Evolutionary conservation across 2,329 filamentous ascomycete species (phyloP), one percentile per base, ranked within the genome.

Genomic region (Penicillium polonicum): DNA sequence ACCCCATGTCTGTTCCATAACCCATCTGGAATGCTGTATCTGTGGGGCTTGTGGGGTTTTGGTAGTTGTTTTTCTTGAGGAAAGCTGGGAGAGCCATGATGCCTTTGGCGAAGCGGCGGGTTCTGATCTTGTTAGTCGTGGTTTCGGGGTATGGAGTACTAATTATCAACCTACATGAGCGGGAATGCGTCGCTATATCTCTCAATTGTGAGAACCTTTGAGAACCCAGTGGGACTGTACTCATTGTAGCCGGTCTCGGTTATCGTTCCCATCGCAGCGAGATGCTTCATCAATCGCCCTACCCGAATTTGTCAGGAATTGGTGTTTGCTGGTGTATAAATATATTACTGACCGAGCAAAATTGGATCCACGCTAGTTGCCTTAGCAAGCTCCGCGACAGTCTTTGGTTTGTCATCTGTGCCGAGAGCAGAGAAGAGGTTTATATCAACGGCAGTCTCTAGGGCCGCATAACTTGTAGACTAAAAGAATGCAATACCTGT

Each of bases 281-380:
- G 65, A 27, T 75, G 73, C 39, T 71, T 69, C 43, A 74, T 58
- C 29, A 74, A 49, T 21, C 72, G 70, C 35, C 61, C 66, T 59
- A 23, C 5, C 19, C 3, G 25, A 23, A 21, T 31, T 17, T 29
- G n/a, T 50, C n/a, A 41, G 35, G 5, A 8, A 17, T 29, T 50
- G 7, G 21, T 2, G 6, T 4, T 39, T 19, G 23, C 1, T 41
- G 7, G n/a, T 21, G 4, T 13, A 19, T 13, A 5, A 15, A 21
- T 15, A 15, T n/a, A 8, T 12, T 15, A 44, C 39, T 25, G 7
- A 52, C 49, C 39, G 29, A 52, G 49, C 38, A 52, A 27, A 15
- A 27, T 35, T 25, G 39, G 17, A 27, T 52, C 49, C 17, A 52
- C 38, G 12, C 39, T 33, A 2, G 49, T 52, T 23, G 38, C 17